phyloP scores from a whole-genome alignment of 805 yeast species.

The Pichia paraexigua region DNA sequence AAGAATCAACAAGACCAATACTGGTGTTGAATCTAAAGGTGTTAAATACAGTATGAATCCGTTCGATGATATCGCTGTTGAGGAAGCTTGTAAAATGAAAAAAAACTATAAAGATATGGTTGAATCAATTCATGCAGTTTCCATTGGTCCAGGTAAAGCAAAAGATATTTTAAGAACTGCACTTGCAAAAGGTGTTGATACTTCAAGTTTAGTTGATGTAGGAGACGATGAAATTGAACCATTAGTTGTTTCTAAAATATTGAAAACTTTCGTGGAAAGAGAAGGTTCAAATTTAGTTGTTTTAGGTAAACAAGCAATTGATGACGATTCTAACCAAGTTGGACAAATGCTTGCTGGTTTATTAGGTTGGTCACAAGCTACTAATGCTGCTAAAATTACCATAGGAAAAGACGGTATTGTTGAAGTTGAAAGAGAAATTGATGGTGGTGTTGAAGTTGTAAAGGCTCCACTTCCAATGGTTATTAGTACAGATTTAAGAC shows the following conservation, averaged over 20 bases:
- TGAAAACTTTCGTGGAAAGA: constrained; percentile 62
- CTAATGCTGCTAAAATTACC: constrained; percentile 83
- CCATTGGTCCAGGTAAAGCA: constrained; percentile 80
- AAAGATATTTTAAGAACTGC: constrained; percentile 86
- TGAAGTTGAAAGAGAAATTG: constrained; percentile 83
- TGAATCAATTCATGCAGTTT: constrained; percentile 81
- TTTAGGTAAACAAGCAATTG: constrained; percentile 95
- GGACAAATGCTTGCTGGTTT: constrained; percentile 96
- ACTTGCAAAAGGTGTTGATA: constrained; percentile 90
- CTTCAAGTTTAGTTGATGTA: constrained; percentile 72
- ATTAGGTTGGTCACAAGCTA: constrained; percentile 94
- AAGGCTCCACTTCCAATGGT: constrained; percentile 74
- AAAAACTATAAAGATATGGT: constrained; percentile 59
- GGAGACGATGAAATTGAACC: constrained; percentile 74
- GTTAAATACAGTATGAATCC: constrained; percentile 93
- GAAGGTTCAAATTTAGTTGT: constrained; percentile 71
- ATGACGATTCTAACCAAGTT: constrained; percentile 89
- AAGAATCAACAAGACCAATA: constrained; percentile 75
- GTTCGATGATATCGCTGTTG: constrained; percentile 94
- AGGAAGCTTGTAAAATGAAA: constrained; percentile 79
- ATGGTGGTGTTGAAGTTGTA: constrained; percentile 87
- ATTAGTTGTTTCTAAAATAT: constrained; percentile 77
- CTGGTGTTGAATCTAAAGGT: constrained; percentile 82
- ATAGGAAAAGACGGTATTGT: constrained; percentile 45
- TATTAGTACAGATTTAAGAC: constrained; percentile 86